These are phyloP conservation scores for Scedosporium dehoogii DNA, from an alignment of 2,329 filamentous ascomycete species.

Conservation along the genomic window DNA sequence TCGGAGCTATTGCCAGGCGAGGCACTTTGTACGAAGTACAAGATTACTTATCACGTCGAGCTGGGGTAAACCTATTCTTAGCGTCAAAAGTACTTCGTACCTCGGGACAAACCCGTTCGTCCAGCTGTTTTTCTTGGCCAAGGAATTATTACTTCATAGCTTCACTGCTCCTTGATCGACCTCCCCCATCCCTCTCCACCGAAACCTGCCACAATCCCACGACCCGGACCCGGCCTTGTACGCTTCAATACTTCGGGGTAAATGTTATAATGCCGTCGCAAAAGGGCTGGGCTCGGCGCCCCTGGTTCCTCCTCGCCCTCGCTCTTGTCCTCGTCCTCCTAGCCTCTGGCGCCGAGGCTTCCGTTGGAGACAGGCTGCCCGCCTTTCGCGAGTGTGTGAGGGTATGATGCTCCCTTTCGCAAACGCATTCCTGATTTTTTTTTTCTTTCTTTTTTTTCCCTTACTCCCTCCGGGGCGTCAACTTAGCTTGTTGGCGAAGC, in stretches of 20 bases:
- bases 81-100: too few relatives aligned
- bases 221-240: background rate
- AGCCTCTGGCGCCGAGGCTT: constrained; percentile 48
- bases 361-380: constrained; percentile 71
- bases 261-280: background rate
- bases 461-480: background rate
- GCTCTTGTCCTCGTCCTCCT: constrained; percentile 23
- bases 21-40: too few relatives aligned
- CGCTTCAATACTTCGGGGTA: background rate
- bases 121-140: background rate
- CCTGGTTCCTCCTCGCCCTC: background rate
- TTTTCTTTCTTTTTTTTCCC: background rate
- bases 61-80: too few relatives aligned
- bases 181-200: background rate
- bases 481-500: background rate
- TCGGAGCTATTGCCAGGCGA: too few relatives aligned
- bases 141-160: background rate
- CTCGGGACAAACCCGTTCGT: too few relatives aligned
- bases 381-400: constrained; percentile 82
- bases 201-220: background rate
- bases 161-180: background rate
- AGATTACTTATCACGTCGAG: too few relatives aligned
- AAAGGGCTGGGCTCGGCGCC: constrained; percentile 2
- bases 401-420: constrained; percentile 34
- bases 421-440: background rate